phyloP scores from a whole-genome alignment of 2,329 filamentous ascomycete genomes.

The Stagonosporopsis rhizophila region DNA sequence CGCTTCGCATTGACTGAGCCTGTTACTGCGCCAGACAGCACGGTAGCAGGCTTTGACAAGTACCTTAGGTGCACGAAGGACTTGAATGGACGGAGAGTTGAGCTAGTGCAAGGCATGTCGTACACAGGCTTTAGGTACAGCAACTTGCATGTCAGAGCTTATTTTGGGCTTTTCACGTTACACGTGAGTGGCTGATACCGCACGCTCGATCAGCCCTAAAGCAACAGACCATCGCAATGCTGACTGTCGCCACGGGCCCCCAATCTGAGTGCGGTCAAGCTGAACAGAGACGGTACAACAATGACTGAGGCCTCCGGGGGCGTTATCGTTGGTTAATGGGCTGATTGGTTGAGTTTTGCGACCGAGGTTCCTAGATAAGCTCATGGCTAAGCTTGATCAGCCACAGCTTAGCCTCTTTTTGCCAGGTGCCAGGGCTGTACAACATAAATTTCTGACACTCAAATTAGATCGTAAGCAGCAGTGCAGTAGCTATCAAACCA shows the following conservation, averaged over 20 bases:
- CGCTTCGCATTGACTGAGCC: slow-evolving; percentile 2
- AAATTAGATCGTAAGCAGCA: slow-evolving; percentile 7
- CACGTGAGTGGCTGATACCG: slow-evolving; percentile 10
- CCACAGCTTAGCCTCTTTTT: not conserved
- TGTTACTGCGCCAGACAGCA: slow-evolving; percentile 1
- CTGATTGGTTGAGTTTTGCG: not conserved
- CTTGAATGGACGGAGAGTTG: not conserved
- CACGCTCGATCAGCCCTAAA: slow-evolving; percentile 11
- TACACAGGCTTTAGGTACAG: not conserved
- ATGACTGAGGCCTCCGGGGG: not conserved
- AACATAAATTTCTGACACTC: not conserved
- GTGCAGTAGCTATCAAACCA: not conserved
- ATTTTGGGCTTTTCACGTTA: slow-evolving; percentile 8
- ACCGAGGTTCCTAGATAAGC: not conserved
- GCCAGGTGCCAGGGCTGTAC: not conserved
- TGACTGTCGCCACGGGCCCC: too few species aligned
- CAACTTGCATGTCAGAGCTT: slow-evolving; percentile 10
- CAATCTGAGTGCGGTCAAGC: not conserved
- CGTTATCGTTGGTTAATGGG: not conserved
- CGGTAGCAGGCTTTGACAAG: not conserved
- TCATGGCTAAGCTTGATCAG: not conserved
- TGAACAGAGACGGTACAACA: slow-evolving; percentile 2
- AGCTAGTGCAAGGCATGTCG: slow-evolving; percentile 4
- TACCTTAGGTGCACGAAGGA: not conserved
- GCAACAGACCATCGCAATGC: not conserved